Conservation (phyloP, 306 rosid species). For the Vigna hirtella region DNA sequence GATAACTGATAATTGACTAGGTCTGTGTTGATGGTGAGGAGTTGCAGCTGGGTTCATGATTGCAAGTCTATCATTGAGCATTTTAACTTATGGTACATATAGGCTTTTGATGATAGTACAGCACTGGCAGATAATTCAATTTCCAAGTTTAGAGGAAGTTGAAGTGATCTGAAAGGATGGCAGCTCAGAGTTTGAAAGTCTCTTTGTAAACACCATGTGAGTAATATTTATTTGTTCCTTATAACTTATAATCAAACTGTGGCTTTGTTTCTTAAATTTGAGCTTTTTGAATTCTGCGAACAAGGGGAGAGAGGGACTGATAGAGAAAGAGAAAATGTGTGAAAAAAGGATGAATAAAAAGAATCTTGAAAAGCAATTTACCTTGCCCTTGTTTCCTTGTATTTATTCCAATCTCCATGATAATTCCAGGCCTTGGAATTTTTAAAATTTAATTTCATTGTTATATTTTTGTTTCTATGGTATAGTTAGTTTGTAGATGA, state of each 20-base stretch:
- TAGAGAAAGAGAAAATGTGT: not conserved
- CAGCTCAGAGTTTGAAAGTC: constrained; percentile 41
- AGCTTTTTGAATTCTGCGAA: constrained; percentile 47
- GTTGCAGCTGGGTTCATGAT: not conserved
- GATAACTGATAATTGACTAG: not conserved
- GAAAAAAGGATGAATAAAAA: constrained; percentile 5
- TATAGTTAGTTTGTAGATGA: constrained; percentile 34
- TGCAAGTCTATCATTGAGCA: constrained; percentile 23
- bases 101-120: constrained; percentile 73
- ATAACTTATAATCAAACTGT: constrained; percentile 53
- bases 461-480: constrained; percentile 30
- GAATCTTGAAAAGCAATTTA: constrained; percentile 41
- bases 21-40: not conserved
- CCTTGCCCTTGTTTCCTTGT: constrained; percentile 48
- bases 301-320: constrained; percentile 38
- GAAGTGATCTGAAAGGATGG: constrained; percentile 51
- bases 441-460: constrained; percentile 5
- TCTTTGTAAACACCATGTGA: constrained; percentile 50
- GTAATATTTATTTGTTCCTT: constrained; percentile 58
- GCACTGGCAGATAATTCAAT: constrained; percentile 37
- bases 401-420: constrained; percentile 43
- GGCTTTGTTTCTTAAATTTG: constrained; percentile 40
- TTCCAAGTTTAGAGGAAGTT: constrained; percentile 43
- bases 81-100: constrained; percentile 30
- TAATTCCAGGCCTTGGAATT: constrained; percentile 42